A percentile compares a stretch with the other conserved stretches of the same genome.
These are phyloP conservation scores for Dryadomyces quercus-mongolicae DNA, from an alignment of 2,329 filamentous ascomycete species.

Conservation along the genomic window DNA sequence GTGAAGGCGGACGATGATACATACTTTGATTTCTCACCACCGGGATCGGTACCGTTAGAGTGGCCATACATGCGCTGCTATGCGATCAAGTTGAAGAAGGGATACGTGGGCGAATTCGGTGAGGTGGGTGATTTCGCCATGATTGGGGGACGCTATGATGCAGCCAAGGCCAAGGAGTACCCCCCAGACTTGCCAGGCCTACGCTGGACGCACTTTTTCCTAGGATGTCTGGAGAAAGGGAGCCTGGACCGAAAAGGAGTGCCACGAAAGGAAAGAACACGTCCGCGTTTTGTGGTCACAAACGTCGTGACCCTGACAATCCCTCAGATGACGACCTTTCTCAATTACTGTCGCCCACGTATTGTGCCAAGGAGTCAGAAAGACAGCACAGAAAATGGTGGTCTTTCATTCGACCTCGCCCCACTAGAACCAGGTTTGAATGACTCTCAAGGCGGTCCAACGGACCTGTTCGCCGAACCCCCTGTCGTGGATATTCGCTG, in stretches of 20 bases:
- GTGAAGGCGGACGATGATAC: constrained; percentile 68
- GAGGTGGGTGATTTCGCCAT: constrained; percentile 77
- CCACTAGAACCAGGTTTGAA: constrained; percentile 32
- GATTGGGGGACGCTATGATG: constrained; percentile 61
- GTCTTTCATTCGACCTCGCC: constrained; percentile 24
- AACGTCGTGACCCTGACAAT: constrained; percentile 47
- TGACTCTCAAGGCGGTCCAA: constrained; percentile 25
- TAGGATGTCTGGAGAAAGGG: constrained; percentile 52
- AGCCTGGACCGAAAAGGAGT: constrained; percentile 19
- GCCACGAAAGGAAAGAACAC: constrained; percentile 29
- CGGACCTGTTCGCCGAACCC: constrained; percentile 52
- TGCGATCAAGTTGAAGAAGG: constrained; percentile 79
- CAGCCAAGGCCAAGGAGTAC: constrained; percentile 45
- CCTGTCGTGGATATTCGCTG: constrained; percentile 72
- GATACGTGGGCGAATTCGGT: constrained; percentile 67
- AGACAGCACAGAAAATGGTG: constrained; percentile 5
- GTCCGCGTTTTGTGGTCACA: constrained; percentile 54
- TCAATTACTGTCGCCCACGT: constrained; percentile 30
- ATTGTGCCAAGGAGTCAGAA: constrained; percentile 23
- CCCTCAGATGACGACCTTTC: constrained; percentile 38
- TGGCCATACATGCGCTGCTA: constrained; percentile 16
- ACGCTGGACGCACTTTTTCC: constrained; percentile 68
- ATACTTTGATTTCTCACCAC: constrained; percentile 50
- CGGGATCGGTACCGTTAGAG: not conserved
- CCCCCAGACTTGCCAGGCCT: constrained; percentile 32